Base-by-base conservation (phyloP, 169 alveolate genomes). In the Eimeria tenella region DNA sequence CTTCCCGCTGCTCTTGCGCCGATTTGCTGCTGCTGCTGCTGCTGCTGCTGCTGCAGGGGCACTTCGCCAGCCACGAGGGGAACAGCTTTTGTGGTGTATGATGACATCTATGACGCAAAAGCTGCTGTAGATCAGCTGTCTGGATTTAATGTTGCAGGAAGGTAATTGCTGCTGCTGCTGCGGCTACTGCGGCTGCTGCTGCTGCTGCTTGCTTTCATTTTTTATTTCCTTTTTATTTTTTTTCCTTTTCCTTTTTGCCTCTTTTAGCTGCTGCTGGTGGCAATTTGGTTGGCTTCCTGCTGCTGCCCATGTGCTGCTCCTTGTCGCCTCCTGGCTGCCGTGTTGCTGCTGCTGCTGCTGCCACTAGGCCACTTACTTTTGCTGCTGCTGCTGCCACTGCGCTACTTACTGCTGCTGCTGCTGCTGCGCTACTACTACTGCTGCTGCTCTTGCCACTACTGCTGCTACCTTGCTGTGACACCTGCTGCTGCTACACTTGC, bases 131-230 rank as follows among this genome's bases (percentile, higher is more conserved):
- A 98, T 74, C 99, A 98, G 95, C 97, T 99, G 77, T 97, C 99
- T 25, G 99, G 99, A 13, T 98, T 99, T 97, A 98, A 99, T 96
- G 99, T 99, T 49, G 99, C 99, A 4, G 99, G 99, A 62, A 97
- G 99, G 97, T 93, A 70, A 53, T 21, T 19, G 13, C 74, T 11
- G 17, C 19, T 25, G 19, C 49, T 15, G 5, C n/a, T 8, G 58
- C 63, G 58, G 63, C 31, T 31, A 0, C 75, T 49, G 9, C 21
- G 0, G 31, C 7, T 9, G 31, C 52, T 11, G 86, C 17, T 17
- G 13, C 8, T 5, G 42, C 53, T 81, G 17, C 17, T 52, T 62
- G 89, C 21, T 52, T 31, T 8, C 63, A 31, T 49, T 49, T 31
- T 31, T 15, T 74, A 13, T 9, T 52, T 25, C 49, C 65, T 15